Evolutionary conservation across 2,329 filamentous ascomycete species (phyloP).

Genomic region (Epichloe baconii): DNA sequence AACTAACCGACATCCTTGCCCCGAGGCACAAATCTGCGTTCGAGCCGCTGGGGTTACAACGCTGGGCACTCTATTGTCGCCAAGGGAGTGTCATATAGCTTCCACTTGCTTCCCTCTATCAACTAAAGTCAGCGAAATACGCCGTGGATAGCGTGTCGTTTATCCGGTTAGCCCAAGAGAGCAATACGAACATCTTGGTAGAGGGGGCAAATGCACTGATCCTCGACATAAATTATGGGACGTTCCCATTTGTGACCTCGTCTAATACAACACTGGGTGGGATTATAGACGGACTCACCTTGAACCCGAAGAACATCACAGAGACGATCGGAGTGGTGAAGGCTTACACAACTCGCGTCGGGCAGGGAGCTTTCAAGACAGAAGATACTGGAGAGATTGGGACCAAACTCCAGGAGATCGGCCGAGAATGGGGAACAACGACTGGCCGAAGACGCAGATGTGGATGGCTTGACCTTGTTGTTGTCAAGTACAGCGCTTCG

Average conservation of each 20-base stretch:
- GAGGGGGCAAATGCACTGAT: slow-evolving; percentile 52
- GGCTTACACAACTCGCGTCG: slow-evolving; percentile 8
- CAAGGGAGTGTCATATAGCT: no score
- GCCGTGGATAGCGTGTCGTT: slow-evolving; percentile 55
- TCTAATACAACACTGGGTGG: slow-evolving; percentile 15
- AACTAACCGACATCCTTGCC: no score
- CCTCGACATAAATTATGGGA: slow-evolving; percentile 48
- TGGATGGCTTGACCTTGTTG: slow-evolving; percentile 48
- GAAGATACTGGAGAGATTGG: slow-evolving; percentile 17
- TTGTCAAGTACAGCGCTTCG: slow-evolving; percentile 45
- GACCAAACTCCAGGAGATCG: slow-evolving; percentile 33
- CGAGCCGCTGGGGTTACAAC: no score
- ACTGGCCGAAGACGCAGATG: slow-evolving; percentile 49
- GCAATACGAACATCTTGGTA: slow-evolving; percentile 47
- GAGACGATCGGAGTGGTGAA: background rate
- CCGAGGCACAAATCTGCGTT: no score
- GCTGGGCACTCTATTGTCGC: no score
- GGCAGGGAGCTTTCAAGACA: slow-evolving; percentile 8
- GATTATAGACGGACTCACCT: slow-evolving; percentile 13
- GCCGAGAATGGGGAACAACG: slow-evolving; percentile 29
- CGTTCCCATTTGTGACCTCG: slow-evolving; percentile 16
- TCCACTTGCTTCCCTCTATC: no score
- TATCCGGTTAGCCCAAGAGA: slow-evolving; percentile 46
- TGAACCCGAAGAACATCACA: slow-evolving; percentile 40
- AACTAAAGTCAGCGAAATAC: slow-evolving; percentile 40